Percentiles rank a stretch among this genome's conserved stretches.
These are phyloP conservation scores for Calonectria hawksworthii DNA, from an alignment of 2,329 filamentous ascomycete genomes.

Conservation along the genomic window DNA sequence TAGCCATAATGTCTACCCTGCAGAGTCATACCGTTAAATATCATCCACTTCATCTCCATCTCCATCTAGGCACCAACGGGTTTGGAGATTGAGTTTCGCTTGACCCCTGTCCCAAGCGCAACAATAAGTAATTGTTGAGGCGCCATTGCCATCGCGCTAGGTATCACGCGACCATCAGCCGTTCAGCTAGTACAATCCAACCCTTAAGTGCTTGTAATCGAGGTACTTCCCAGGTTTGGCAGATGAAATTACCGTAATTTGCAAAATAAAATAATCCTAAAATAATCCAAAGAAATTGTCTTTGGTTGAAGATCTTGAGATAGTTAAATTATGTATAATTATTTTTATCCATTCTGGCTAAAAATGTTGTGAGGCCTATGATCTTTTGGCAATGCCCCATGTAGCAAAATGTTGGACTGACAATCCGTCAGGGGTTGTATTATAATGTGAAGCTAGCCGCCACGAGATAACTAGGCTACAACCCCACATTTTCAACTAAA, in stretches of 20 bases:
- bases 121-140: background rate
- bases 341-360: too few relatives aligned
- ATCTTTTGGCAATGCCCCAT: too few relatives aligned
- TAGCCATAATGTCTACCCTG: background rate
- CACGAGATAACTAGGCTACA: background rate
- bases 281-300: too few relatives aligned
- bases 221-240: too few relatives aligned
- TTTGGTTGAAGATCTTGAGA: too few relatives aligned
- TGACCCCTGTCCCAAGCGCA: background rate
- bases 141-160: background rate
- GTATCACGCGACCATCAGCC: conserved; percentile 3
- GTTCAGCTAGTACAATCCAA: background rate
- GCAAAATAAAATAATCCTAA: too few relatives aligned
- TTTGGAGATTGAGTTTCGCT: background rate
- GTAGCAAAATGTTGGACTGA: too few relatives aligned
- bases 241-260: too few relatives aligned
- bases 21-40: background rate
- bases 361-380: too few relatives aligned
- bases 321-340: too few relatives aligned
- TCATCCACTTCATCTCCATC: background rate
- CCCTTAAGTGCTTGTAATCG: too few relatives aligned
- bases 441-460: background rate
- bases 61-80: background rate
- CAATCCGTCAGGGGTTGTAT: too few relatives aligned
- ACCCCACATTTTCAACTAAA: background rate